Evolutionary conservation across 2,329 filamentous ascomycete species (phyloP).

Genomic region (Trichophyton mentagrophytes): DNA sequence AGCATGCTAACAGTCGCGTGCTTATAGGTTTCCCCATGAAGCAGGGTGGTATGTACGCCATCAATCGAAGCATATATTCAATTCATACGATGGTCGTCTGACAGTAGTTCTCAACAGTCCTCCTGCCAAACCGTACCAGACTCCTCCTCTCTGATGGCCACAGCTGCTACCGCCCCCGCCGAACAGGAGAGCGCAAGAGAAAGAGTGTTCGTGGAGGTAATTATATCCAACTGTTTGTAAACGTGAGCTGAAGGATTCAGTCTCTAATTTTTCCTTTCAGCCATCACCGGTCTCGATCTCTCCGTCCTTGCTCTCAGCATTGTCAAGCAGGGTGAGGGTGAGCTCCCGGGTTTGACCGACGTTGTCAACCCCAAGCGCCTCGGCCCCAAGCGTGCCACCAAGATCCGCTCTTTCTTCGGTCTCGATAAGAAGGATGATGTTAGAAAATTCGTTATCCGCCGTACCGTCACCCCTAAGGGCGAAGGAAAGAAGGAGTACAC

Average conservation of each 20-base stretch:
- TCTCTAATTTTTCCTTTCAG: conserved; percentile 28
- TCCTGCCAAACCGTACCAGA: conserved; percentile 96
- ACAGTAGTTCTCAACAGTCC: conserved; percentile 33
- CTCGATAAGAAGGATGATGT: conserved; percentile 99
- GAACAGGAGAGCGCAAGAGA: conserved; percentile 96
- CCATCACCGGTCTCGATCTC: conserved; percentile 94
- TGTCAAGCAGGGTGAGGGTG: conserved; percentile 93
- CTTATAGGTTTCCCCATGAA: conserved; percentile 87
- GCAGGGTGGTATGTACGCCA: conserved; percentile 58
- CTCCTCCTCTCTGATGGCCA: conserved; percentile 92
- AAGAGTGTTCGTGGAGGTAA: conserved; percentile 81
- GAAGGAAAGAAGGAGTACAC: conserved; percentile 98
- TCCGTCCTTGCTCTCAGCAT: conserved; percentile 87
- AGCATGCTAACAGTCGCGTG: not conserved
- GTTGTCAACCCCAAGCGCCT: conserved; percentile 97
- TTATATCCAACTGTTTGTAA: conserved; percentile 5
- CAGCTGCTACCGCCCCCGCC: conserved; percentile 96
- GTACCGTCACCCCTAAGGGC: conserved; percentile 91
- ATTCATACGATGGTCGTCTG: not conserved
- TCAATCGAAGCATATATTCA: conserved; percentile 8
- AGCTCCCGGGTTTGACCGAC: conserved; percentile 94
- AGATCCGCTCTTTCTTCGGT: conserved; percentile 99
- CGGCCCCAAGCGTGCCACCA: conserved; percentile 98
- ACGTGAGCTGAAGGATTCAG: not conserved
- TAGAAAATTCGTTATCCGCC: conserved; percentile 99